phyloP scores from a whole-genome alignment of 2,329 filamentous ascomycete species.

The Ceratocystis lukuohia region DNA sequence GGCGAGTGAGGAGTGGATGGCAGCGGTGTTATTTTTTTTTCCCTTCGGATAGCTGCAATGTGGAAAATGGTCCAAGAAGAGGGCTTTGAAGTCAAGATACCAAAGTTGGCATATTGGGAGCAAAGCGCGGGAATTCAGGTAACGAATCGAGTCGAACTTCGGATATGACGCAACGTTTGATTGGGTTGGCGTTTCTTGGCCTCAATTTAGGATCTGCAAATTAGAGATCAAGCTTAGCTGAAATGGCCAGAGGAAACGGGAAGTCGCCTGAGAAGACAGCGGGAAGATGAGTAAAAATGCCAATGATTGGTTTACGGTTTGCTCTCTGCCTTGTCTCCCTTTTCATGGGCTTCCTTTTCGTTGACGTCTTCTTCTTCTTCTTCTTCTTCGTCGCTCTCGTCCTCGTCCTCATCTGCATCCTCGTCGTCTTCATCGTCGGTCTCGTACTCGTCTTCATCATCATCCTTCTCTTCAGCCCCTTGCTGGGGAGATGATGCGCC shows the following conservation, averaged over 20 bases:
- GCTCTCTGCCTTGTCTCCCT: not conserved
- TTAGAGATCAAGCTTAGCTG: not conserved
- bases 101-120: not conserved
- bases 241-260: not conserved
- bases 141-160: not conserved
- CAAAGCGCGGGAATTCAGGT: not conserved
- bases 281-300: not conserved
- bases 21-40: not conserved
- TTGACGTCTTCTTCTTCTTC: slow-evolving; percentile 11
- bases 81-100: not conserved
- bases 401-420: slow-evolving; percentile 16
- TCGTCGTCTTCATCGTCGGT: slow-evolving; percentile 10
- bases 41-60: not conserved
- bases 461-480: slow-evolving; percentile 14
- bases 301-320: not conserved
- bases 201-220: not conserved
- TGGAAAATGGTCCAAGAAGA: not conserved
- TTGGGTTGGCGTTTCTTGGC: not conserved
- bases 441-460: slow-evolving; percentile 12
- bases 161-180: not conserved
- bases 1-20: not conserved
- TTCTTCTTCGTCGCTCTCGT: slow-evolving; percentile 8
- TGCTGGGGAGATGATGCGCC: slow-evolving; percentile 10
- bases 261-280: not conserved
- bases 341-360: not conserved